phyloP scores from a whole-genome alignment of 2,329 filamentous ascomycete genomes.

The Nigrospora sphaerica region DNA sequence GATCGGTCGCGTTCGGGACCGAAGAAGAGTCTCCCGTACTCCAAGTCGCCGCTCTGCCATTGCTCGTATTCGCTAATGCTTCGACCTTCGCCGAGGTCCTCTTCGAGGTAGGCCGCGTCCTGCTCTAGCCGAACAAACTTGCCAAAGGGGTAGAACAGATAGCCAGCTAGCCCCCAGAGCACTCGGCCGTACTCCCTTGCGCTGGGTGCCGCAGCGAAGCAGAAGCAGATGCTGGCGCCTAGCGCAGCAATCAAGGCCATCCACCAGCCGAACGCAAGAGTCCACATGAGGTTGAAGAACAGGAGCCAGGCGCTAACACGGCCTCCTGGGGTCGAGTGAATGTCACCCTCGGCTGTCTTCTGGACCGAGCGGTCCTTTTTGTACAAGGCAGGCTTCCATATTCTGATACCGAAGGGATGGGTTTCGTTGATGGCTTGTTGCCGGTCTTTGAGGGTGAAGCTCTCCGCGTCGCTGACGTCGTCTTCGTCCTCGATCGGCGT shows the following conservation, averaged over 20 bases:
- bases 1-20: constrained; percentile 73
- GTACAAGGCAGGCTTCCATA: constrained; percentile 98
- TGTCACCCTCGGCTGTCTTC: constrained; percentile 91
- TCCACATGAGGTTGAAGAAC: constrained; percentile 87
- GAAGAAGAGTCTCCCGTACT: constrained; percentile 93
- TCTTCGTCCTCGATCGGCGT: constrained; percentile 58
- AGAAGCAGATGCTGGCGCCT: constrained; percentile 70
- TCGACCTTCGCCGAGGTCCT: constrained; percentile 90
- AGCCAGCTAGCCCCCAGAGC: constrained; percentile 75
- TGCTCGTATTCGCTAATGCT: constrained; percentile 99
- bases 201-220: constrained; percentile 72
- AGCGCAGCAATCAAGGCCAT: constrained; percentile 68
- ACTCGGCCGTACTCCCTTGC: constrained; percentile 80
- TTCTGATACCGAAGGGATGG: constrained; percentile 95
- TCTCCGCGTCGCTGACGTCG: constrained; percentile 82
- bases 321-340: constrained; percentile 88
- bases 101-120: constrained; percentile 88
- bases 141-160: constrained; percentile 93
- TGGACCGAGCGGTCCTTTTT: constrained; percentile 97
- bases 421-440: constrained; percentile 98
- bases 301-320: constrained; percentile 79
- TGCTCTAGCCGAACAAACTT: constrained; percentile 91
- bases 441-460: constrained; percentile 93
- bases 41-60: constrained; percentile 95
- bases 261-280: constrained; percentile 93